phyloP scores from a whole-genome alignment of 2,329 filamentous ascomycete genomes.

The Verticillium albo-atrum region DNA sequence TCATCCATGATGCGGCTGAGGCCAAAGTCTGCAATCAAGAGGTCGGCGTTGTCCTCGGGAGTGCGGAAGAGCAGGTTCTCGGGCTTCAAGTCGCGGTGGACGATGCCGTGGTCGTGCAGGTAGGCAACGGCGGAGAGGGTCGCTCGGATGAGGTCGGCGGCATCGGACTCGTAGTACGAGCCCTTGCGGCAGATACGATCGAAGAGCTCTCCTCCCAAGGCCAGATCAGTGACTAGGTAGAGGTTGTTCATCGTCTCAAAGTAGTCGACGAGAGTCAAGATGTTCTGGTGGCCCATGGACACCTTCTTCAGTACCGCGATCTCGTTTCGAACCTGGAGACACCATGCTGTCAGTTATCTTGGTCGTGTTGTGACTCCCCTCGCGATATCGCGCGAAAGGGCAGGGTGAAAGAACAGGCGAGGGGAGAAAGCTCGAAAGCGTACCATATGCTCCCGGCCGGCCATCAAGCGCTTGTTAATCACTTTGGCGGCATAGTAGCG shows the following conservation, averaged over 20 bases:
- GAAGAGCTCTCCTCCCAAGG: constrained; percentile 93
- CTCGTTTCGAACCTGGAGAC: constrained; percentile 82
- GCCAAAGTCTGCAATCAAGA: constrained; percentile 96
- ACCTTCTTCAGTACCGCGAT: constrained; percentile 96
- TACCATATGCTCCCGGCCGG: constrained; percentile 97
- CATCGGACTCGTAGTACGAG: constrained; percentile 96
- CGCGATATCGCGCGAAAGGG: not conserved
- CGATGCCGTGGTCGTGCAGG: constrained; percentile 96
- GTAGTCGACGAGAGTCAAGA: constrained; percentile 95
- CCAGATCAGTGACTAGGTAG: constrained; percentile 95
- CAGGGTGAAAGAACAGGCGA: not conserved
- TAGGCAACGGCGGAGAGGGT: constrained; percentile 97
- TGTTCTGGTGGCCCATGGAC: constrained; percentile 99
- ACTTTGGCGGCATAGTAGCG: constrained; percentile 98
- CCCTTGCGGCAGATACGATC: constrained; percentile 98
- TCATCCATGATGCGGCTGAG: constrained; percentile 98
- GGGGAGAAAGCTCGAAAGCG: constrained; percentile 13
- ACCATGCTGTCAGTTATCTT: not conserved
- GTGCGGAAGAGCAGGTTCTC: constrained; percentile 97
- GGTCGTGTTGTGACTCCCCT: not conserved
- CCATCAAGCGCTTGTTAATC: constrained; percentile 98
- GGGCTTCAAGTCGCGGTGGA: constrained; percentile 95
- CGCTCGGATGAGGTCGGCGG: constrained; percentile 88
- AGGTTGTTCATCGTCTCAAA: constrained; percentile 99
- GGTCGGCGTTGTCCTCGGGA: constrained; percentile 94